phyloP scores from a whole-genome alignment of 2,329 filamentous ascomycete genomes.

The Epichloe festucae region DNA sequence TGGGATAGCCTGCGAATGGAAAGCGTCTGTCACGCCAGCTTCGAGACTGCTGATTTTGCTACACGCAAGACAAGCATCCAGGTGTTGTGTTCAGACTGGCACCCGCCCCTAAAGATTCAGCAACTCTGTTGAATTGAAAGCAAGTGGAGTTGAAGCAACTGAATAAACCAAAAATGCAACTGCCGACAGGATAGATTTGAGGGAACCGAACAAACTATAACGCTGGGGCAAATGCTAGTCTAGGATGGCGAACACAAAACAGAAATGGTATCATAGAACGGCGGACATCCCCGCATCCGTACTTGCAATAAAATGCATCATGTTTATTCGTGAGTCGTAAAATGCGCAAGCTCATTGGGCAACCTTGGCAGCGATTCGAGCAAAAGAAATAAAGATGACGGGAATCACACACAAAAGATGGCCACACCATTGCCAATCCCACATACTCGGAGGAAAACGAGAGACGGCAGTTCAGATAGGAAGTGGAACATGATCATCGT shows the following conservation, averaged over 20 bases:
- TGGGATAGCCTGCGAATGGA: no score
- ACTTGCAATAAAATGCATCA: not conserved
- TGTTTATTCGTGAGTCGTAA: slow-evolving; percentile 4
- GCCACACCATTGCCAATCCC: slow-evolving; percentile 1
- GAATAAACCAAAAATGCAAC: not conserved
- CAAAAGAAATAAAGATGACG: not conserved
- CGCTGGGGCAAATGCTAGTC: not conserved
- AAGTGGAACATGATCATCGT: slow-evolving; percentile 3
- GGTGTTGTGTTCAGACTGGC: not conserved
- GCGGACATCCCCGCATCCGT: not conserved
- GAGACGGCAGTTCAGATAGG: slow-evolving; percentile 1
- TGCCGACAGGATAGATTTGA: not conserved
- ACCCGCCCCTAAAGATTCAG: not conserved
- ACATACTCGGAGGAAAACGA: slow-evolving; percentile 2
- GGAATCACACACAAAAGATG: not conserved
- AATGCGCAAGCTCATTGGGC: slow-evolving; percentile 2
- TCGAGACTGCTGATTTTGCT: not conserved
- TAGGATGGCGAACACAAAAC: slow-evolving; percentile 8
- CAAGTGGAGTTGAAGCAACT: not conserved
- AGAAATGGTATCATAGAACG: slow-evolving; percentile 1
- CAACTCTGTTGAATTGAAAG: not conserved
- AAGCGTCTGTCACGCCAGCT: not conserved
- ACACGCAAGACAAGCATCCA: not conserved
- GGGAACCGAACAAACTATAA: not conserved
- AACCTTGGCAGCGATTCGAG: slow-evolving; percentile 3